Percentiles rank a stretch among this genome's conserved stretches.
Conservation (phyloP, 768 basidiomycete genomes). For the Agaricus subrufescens region DNA sequence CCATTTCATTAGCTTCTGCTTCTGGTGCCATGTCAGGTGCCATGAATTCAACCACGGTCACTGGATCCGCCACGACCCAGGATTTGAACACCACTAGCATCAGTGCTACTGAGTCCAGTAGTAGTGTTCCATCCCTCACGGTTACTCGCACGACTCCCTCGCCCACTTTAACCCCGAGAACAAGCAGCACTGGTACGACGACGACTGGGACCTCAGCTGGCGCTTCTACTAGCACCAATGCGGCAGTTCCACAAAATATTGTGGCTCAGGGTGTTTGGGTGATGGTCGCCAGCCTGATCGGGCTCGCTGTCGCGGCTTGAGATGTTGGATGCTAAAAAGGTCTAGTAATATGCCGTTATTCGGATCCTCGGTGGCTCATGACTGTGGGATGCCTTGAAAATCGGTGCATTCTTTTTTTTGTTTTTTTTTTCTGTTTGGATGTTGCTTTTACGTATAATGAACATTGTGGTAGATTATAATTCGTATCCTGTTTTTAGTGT, state of each 20-base stretch:
- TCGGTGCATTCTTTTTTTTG: not conserved
- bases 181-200: not conserved
- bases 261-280: conserved; percentile 4
- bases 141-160: not conserved
- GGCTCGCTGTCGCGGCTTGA: conserved; percentile 5
- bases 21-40: too few relatives aligned
- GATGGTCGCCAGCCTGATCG: conserved; percentile 4
- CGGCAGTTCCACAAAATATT: not conserved
- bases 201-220: not conserved
- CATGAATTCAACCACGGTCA: too few relatives aligned
- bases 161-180: not conserved
- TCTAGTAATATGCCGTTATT: not conserved
- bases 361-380: not conserved
- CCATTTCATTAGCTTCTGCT: not conserved
- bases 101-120: not conserved
- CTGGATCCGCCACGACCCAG: too few relatives aligned
- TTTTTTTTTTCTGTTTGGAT: too few relatives aligned
- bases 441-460: not conserved
- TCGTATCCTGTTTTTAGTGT: too few relatives aligned
- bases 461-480: not conserved
- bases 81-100: too few relatives aligned
- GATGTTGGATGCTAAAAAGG: not conserved
- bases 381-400: not conserved
- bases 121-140: not conserved
- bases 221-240: not conserved